Evolutionary conservation across 1,284 basidiomycete genomes (phyloP), one percentile per base, ranked within the genome.

Genomic region (Albatrellus sp.): DNA sequence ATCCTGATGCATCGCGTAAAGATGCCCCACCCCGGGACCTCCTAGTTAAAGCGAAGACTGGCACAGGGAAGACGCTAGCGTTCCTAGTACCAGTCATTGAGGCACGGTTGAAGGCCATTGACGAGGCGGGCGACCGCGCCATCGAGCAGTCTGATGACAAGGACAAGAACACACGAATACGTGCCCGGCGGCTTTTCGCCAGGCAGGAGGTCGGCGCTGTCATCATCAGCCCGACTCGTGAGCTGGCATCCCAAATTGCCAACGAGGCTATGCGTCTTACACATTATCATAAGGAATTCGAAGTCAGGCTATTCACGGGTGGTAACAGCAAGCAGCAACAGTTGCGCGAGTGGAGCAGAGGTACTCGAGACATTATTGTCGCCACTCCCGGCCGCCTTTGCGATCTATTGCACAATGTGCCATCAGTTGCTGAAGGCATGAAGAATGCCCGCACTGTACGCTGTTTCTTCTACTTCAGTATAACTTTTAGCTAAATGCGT

Each of bases 241-340:
- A 98, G 60, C 70, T 96, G 42, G 94, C 94, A 1, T 85, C 83
- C 1, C 93, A 97, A 62, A 98, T 98, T 52, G 91, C 91, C 11
- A 78, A 75, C 33, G 91, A 97, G 60, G 89, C 90, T 1, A 57
- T 73, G 33, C 80, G 79, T 57, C 67, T 93, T 17, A 75, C 78
- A 1, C 58, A 65, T 1, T 76, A 87, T 59, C 75, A 88, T 52
- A 63, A 67, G 11, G 75, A 71, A 19, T 77, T 88, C 52, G 70
- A 80, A 47, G 85, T 91, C 12, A 75, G 77, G 48, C 62, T 93
- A 6, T 74, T 97, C 42, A 80, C 89, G 41, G 94, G 93, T 19
- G 94, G 93, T 4, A 69, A 73, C 38, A 76, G 72, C 56, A 85
- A 82, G 55, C 52, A 68, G 3, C 51, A 47, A 13, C 90, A 96